Percentiles rank a stretch among this genome's conserved stretches.
phyloP scores from a whole-genome alignment of 2,329 filamentous ascomycete species.

The Ascocoryne sarcoides region DNA sequence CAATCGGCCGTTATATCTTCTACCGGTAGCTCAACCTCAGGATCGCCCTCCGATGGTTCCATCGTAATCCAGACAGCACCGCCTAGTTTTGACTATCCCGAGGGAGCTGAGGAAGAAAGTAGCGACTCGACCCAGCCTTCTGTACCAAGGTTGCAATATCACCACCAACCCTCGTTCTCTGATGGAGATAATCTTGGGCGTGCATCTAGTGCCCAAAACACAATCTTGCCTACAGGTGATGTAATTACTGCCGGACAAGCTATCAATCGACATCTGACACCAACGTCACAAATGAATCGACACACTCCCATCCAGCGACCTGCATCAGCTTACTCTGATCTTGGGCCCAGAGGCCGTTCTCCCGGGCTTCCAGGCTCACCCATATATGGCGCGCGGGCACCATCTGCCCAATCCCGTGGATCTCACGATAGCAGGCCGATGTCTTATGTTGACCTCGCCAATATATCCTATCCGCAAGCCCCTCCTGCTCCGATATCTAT shows the following conservation, averaged over 20 bases:
- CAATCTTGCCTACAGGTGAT: conserved; percentile 15
- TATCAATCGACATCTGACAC: conserved; percentile 55
- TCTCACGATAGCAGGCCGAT: conserved; percentile 25
- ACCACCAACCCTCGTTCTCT: conserved; percentile 40
- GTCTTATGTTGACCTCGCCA: conserved; percentile 44
- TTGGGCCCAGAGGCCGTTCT: conserved; percentile 54
- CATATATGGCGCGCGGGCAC: conserved; percentile 21
- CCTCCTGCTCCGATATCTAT: conserved; percentile 36
- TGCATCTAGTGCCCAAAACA: conserved; percentile 7
- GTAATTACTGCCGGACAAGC: conserved; percentile 38
- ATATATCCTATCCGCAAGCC: conserved; percentile 33
- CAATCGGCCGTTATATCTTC: conserved; percentile 12
- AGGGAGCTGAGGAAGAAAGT: conserved; percentile 20
- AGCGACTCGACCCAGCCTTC: conserved; percentile 10
- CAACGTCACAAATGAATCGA: conserved; percentile 42
- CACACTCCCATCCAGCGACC: conserved; percentile 58
- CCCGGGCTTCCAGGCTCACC: conserved; percentile 27
- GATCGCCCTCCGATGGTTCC: conserved; percentile 17
- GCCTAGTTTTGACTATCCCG: conserved; percentile 8
- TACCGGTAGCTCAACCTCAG: conserved; percentile 17
- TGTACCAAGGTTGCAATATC: conserved; percentile 53
- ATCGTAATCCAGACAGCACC: conserved; percentile 3
- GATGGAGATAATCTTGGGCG: conserved; percentile 29
- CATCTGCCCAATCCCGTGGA: conserved; percentile 23
- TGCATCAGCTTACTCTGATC: conserved; percentile 69